Base-by-base conservation (phyloP, 1,139 yeast genomes). In the Lipomyces yarrowii region DNA sequence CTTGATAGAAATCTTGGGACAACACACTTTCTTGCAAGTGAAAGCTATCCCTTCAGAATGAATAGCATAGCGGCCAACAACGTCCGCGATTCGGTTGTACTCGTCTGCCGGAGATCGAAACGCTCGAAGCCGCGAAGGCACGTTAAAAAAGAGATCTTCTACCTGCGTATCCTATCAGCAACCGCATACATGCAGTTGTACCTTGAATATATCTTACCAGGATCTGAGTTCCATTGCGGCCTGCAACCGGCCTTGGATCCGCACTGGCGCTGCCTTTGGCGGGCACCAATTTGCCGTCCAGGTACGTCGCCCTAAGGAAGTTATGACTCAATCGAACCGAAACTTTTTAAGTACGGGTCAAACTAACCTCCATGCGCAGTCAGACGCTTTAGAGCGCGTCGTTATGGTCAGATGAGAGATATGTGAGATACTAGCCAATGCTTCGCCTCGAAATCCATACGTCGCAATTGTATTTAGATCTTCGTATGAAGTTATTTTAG, bases 131-230 rank as follows among this genome's bases (percentile, higher is more conserved):
- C 99, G 82, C 0, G 96, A 85, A 0, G 97, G 96, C 35, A 89
- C 85, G 74, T 94, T 96, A 78, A 89, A 96, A 74, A 96, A 96
- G 67, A 96, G 80, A 75, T 94, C 97, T 74, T 92, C 98, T 5
- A 92, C 71, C 67, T 67, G 26, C 33, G 32, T 15, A 23, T 5
- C 10, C 37, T 11, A n/a, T 39, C 56, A 37, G 57, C 3, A 4
- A 42, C 10, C 18, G 48, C 48, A 42, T n/a, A n/a, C 23, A 37
- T n/a, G 11, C 21, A 10, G 11, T 1, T 15, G 18, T 18, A 23
- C 7, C 18, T 33, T 21, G 35, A 3, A 23, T 15, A 23, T 15
- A 33, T 26, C 59, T 8, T 57, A 57, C 96, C 0, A 84, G 78
- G 54, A 96, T 84, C 69, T 88, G 92, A 0, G 99, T 94, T 0